Evolutionary conservation across 352 stramenopile genomes (phyloP).

Genomic region (Elongisporangium undulatum): DNA sequence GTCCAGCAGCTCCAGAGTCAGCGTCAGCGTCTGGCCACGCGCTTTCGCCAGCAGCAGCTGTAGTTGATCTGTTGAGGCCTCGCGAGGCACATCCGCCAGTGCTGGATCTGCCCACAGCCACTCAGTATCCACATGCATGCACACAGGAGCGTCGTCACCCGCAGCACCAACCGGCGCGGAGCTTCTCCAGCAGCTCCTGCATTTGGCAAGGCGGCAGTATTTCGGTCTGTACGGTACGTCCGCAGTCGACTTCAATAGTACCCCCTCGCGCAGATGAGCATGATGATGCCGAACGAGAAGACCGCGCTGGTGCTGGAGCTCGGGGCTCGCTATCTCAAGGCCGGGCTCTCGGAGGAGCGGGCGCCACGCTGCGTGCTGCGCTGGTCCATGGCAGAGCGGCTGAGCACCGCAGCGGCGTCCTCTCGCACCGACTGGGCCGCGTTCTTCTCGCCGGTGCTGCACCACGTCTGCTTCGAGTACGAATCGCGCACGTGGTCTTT

Average conservation of each 20-base stretch:
- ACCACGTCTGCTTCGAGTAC: conserved; percentile 70
- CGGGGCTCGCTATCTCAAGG: conserved; percentile 59
- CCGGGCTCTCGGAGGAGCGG: conserved; percentile 71
- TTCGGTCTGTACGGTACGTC: neutral
- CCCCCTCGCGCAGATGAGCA: neutral
- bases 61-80: conserved; percentile 10
- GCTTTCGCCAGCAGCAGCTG: conserved; percentile 8
- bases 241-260: neutral
- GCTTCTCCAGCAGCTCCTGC: conserved; percentile 6
- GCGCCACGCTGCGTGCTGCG: conserved; percentile 55
- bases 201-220: conserved; percentile 2
- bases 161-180: conserved; percentile 9
- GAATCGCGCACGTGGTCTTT: conserved; percentile 12
- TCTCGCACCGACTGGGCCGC: conserved; percentile 31
- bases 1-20: conserved; percentile 12
- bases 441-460: conserved; percentile 55
- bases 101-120: conserved; percentile 9
- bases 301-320: conserved; percentile 78
- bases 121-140: neutral
- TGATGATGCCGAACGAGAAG: conserved; percentile 34
- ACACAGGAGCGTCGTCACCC: neutral
- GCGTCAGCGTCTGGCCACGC: conserved; percentile 10
- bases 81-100: conserved; percentile 8
- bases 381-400: conserved; percentile 46
- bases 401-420: conserved; percentile 7